phyloP scores from a whole-genome alignment of 345 rosid genomes.

The Heritiera fomes region DNA sequence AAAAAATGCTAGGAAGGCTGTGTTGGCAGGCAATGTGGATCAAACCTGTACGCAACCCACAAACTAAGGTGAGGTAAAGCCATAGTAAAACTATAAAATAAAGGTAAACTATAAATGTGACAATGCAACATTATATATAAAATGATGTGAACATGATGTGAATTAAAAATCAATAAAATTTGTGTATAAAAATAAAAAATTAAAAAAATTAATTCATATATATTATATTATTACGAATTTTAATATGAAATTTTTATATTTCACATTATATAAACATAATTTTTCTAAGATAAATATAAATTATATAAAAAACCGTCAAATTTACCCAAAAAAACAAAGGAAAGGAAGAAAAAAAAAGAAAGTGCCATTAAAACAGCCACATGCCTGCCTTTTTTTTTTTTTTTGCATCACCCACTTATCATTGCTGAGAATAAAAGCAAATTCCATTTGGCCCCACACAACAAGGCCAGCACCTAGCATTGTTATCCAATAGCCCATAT shows the following conservation, averaged over 20 bases:
- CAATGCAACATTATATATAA: too few species aligned
- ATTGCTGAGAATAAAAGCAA: slow-evolving; percentile 43
- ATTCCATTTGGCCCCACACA: slow-evolving; percentile 27
- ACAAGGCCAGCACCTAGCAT: slow-evolving; percentile 29
- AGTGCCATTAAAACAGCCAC: slow-evolving; percentile 34
- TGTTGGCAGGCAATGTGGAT: slow-evolving; percentile 24
- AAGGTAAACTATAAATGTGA: not conserved
- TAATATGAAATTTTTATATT: too few species aligned
- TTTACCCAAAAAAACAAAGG: too few species aligned
- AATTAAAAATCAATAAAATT: too few species aligned
- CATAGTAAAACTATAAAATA: not conserved
- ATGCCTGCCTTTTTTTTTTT: slow-evolving; percentile 12
- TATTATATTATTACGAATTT: too few species aligned
- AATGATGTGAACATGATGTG: too few species aligned
- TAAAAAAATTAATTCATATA: too few species aligned
- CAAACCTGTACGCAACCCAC: slow-evolving; percentile 26
- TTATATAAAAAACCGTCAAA: too few species aligned
- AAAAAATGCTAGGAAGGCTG: not conserved
- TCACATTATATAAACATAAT: too few species aligned
- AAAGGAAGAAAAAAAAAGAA: not conserved
- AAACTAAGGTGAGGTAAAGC: not conserved
- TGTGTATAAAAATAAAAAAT: too few species aligned
- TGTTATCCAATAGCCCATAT: slow-evolving; percentile 17
- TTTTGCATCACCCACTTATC: slow-evolving; percentile 37
- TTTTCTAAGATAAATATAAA: too few species aligned